These are phyloP conservation scores for Neurospora sp. DNA, from an alignment of 495 filamentous ascomycete species.

Conservation along the genomic window DNA sequence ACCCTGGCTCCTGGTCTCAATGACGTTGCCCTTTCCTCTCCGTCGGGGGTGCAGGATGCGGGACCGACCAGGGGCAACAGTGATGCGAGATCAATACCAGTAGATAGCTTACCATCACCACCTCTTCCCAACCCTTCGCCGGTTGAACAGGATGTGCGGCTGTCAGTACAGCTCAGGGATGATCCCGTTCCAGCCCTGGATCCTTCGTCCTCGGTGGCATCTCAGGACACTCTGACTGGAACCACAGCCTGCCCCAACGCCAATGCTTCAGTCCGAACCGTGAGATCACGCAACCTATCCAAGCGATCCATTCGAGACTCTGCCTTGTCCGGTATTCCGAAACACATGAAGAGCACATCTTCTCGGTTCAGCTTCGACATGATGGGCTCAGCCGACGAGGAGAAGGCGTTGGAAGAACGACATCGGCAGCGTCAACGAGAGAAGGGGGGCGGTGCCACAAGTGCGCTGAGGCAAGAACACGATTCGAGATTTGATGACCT, in stretches of 20 bases:
- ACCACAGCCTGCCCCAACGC: conserved; percentile 4
- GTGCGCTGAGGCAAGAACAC: conserved; percentile 7
- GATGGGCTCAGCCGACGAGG: conserved; percentile 70
- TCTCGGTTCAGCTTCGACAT: conserved; percentile 92
- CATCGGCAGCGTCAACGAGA: conserved; percentile 62
- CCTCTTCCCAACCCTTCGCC: conserved; percentile 3
- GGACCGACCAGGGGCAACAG: background rate
- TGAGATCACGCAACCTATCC: conserved; percentile 24
- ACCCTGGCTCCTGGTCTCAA: background rate
- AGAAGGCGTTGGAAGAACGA: conserved; percentile 76
- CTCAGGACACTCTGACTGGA: conserved; percentile 19
- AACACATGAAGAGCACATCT: conserved; percentile 75
- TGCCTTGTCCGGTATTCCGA: conserved; percentile 47
- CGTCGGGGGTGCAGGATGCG: background rate
- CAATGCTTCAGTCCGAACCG: conserved; percentile 18
- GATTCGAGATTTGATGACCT: conserved; percentile 49
- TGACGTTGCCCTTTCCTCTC: background rate
- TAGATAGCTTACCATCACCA: background rate
- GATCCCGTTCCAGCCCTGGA: conserved; percentile 13
- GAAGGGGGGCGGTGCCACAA: conserved; percentile 22
- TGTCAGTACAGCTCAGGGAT: conserved; percentile 32
- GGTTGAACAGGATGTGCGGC: conserved; percentile 7
- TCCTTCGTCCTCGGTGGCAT: conserved; percentile 22
- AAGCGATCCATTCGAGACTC: conserved; percentile 30
- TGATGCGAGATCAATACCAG: background rate